Evolutionary conservation across 805 yeast species (phyloP).

Genomic region (Yamadazyma akitaensis): DNA sequence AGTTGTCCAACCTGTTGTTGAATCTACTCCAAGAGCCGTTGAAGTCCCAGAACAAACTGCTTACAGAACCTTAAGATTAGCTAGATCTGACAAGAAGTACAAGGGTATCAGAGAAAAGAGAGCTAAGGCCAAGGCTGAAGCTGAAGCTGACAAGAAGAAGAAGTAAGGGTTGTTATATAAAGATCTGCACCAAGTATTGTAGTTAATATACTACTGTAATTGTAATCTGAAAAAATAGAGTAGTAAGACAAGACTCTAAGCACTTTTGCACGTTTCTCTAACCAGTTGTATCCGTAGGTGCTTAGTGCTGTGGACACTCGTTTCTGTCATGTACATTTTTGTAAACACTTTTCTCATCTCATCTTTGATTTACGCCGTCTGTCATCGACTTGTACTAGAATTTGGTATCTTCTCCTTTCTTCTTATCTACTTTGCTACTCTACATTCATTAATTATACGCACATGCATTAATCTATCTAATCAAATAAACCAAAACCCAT

Average conservation of each 20-base stretch:
- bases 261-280: too few species aligned
- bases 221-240: too few species aligned
- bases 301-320: too few species aligned
- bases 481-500: constrained; percentile 47
- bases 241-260: too few species aligned
- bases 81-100: constrained; percentile 91
- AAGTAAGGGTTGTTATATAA: constrained; percentile 49
- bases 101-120: constrained; percentile 97
- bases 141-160: constrained; percentile 97
- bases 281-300: too few species aligned
- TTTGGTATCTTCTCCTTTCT: too few species aligned
- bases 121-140: constrained; percentile 96
- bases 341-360: too few species aligned
- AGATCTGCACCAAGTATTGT: neutral
- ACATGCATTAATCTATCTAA: constrained; percentile 18
- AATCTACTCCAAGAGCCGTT: constrained; percentile 85
- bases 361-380: neutral
- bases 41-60: constrained; percentile 69
- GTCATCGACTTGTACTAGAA: too few species aligned
- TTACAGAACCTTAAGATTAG: constrained; percentile 91
- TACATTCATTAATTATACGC: neutral
- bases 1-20: constrained; percentile 73
- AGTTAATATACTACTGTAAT: neutral
- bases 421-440: too few species aligned
- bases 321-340: too few species aligned